Base-by-base conservation (phyloP, 495 filamentous ascomycete genomes). In the Parathielavia appendiculata region DNA sequence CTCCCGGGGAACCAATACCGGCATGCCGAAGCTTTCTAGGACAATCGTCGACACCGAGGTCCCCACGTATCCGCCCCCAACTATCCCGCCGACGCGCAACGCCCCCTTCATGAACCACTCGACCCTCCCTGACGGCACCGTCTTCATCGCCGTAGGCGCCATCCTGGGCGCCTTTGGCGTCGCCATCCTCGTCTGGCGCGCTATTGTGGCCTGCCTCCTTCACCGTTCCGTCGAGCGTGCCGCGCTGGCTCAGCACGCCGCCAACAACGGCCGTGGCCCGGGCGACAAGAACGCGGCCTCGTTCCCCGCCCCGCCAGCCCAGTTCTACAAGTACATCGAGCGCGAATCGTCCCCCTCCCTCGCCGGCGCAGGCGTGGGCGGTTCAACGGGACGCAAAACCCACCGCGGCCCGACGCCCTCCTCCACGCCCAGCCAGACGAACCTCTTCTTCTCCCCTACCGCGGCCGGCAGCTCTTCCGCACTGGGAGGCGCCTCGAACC, bases 71-170 rank as follows among this genome's bases (percentile, higher is more conserved):
- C 84, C 87, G 10, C 69, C 83, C 6, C 75, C 89, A 4, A 80
- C 81, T 16, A 84, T 96, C 39, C 93, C 93, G 5, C 86, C 90
- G 12, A 96, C 89, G 2, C 77, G 82, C 12, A 81, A 86, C 70
- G 93, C 93, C 22, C 93, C 95, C 30, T 98, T 90, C 69, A 96
- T 98, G 91, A 89, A 95, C 66, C 86, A 87, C 67, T 92, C 90
- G n/a, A 86, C 78, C 45, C 80, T 91, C 9, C 93, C 93, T 0
- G 90, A 97, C 73, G 93, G 93, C 17, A 97, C 93, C 23, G 86
- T 98, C 35, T 98, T 98, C 76, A 98, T 98, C 67, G 85, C 81
- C 41, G 95, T 97, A 19, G 93, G 95, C 46, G 89, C 91, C 19
- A 86, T 86, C 34, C 81, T 98, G 5, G 95, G 87, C 32, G 84